Conservation (phyloP, 192 early-diverging fungal genomes). For the Chytriomyces sp. region DNA sequence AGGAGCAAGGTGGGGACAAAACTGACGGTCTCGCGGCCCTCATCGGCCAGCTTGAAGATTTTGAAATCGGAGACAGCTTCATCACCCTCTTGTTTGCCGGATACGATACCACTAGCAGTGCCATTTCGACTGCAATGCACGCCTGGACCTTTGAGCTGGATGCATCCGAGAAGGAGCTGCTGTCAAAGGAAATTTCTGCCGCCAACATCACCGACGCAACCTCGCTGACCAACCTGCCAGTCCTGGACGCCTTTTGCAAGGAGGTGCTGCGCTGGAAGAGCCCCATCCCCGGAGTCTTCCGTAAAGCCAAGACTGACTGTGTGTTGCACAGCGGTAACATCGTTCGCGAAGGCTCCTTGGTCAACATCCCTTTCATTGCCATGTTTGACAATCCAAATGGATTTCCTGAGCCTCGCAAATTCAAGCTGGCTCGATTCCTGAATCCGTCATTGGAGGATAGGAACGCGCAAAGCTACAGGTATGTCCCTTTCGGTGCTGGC, state of each 20-base stretch:
- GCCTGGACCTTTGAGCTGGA: conserved; percentile 3
- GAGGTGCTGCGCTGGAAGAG: conserved; percentile 13
- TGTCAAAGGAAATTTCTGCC: not conserved
- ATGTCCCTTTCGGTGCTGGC: conserved; percentile 21
- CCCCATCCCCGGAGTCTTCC: conserved; percentile 2
- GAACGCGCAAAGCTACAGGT: not conserved
- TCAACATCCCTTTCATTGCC: not conserved
- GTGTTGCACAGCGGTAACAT: not conserved
- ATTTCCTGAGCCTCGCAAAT: conserved; percentile 9
- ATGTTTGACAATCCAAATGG: not conserved
- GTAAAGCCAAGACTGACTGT: not conserved
- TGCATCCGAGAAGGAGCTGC: not conserved
- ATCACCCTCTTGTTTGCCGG: conserved; percentile 17
- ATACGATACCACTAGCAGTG: conserved; percentile 3
- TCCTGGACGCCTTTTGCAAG: conserved; percentile 27
- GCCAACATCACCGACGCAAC: not conserved
- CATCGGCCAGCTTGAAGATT: too few species aligned
- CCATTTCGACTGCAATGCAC: conserved; percentile 20
- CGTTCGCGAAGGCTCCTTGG: not conserved
- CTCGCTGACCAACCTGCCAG: conserved; percentile 1
- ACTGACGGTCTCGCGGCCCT: not conserved
- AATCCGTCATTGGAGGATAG: not conserved
- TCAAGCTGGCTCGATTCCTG: conserved; percentile 23
- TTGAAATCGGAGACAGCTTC: conserved; percentile 18
- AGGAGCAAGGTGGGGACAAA: not conserved